These are phyloP conservation scores for Clavispora fructus DNA, from an alignment of 805 yeast genomes.

Conservation along the genomic window DNA sequence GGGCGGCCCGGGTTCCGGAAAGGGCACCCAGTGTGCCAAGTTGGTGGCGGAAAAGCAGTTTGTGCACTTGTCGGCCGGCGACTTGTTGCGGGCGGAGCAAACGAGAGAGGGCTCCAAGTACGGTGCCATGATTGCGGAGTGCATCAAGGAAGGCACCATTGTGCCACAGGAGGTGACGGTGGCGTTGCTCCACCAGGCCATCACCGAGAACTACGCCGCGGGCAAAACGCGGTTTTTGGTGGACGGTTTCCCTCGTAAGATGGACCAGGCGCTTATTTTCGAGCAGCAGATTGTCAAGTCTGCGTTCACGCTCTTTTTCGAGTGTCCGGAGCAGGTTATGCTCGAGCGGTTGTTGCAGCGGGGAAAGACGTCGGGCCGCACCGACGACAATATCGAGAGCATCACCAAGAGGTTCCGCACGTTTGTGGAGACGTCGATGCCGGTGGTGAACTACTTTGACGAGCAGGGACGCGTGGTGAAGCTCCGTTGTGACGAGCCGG, in stretches of 20 bases:
- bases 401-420: conserved; percentile 85
- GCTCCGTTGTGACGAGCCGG: conserved; percentile 73
- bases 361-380: conserved; percentile 91
- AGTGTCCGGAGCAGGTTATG: conserved; percentile 82
- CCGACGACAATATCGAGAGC: conserved; percentile 89
- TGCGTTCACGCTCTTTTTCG: conserved; percentile 67
- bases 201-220: conserved; percentile 44
- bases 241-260: conserved; percentile 96
- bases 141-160: conserved; percentile 81
- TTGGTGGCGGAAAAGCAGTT: conserved; percentile 77
- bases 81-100: conserved; percentile 89
- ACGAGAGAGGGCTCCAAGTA: conserved; percentile 71
- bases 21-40: conserved; percentile 92
- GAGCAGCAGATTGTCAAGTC: conserved; percentile 73
- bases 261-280: conserved; percentile 96
- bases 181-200: conserved; percentile 76
- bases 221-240: conserved; percentile 67
- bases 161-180: conserved; percentile 93
- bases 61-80: conserved; percentile 94
- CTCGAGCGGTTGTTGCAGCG: conserved; percentile 77
- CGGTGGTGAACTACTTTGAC: conserved; percentile 82
- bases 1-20: conserved; percentile 98
- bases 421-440: conserved; percentile 85
- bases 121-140: conserved; percentile 80
- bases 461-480: conserved; percentile 70